Base-by-base conservation (phyloP, 1,284 basidiomycete genomes). In the Sporisorium exsertum region DNA sequence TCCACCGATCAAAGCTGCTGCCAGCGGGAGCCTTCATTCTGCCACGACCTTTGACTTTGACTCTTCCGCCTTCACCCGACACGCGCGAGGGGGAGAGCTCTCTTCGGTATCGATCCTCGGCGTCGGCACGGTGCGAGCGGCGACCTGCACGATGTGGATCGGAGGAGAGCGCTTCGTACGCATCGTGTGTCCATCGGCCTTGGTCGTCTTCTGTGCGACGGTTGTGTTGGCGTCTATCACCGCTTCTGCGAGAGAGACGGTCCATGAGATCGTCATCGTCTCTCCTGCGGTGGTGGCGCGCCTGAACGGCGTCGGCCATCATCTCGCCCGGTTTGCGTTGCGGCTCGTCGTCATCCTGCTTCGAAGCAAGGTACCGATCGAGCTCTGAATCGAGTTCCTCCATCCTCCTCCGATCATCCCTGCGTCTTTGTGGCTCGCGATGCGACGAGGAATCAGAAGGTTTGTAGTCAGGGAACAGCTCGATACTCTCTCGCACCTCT, bases 401-500 rank as follows among this genome's bases (percentile, higher is more conserved):
- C 77, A 81, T 63, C 27, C 62, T 55, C 26, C 49, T 29, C 12
- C 59, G n/a, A 1, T 37, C 67, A 9, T 49, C 68, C 3, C 15
- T 12, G n/a, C 33, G 18, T 16, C 24, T 20, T 7, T 16, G 13
- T 15, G 37, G 5, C 18, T 40, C n/a, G 16, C 26, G 53, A 26
- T 26, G 64, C 27, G 29, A 32, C 5, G 29, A 32, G 5, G 29
- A 32, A 9, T 55, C 55, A 6, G 52, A 26, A 5, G 70, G 51
- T 53, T 66, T 55, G 45, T 66, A 64, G 37, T 69, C 67, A 8
- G 70, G 78, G 62, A 68, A 80, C 32, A 80, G 63, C 64, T 81
- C 80, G 0, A 47, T 53, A 13, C 59, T 59, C 35, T 75, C 74
- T 2, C 46, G n/a, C 16, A 64, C 59, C 29, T 79, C 75, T 18